These are phyloP conservation scores for Pelargonium nanum DNA, from an alignment of 345 rosid species.

Conservation along the genomic window DNA sequence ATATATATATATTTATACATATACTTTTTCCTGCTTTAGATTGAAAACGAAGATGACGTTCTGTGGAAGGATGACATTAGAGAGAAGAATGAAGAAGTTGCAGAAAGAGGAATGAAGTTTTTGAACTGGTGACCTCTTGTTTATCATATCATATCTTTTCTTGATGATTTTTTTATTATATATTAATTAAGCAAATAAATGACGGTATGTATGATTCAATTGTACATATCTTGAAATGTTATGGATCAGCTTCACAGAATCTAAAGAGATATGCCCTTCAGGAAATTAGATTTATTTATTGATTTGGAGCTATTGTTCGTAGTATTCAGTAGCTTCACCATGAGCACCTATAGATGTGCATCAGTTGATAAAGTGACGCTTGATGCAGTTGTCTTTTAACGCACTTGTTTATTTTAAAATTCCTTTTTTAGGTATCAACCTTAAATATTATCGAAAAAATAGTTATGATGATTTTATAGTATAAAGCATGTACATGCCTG, in stretches of 20 bases:
- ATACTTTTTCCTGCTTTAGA: constrained; percentile 21
- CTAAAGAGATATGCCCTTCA: not conserved
- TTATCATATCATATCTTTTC: not conserved
- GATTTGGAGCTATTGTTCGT: not conserved
- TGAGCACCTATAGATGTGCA: not conserved
- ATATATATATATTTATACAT: too few relatives aligned
- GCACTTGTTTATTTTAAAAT: too few relatives aligned
- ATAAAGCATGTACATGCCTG: too few relatives aligned
- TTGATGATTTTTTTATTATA: not conserved
- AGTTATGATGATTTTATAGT: too few relatives aligned
- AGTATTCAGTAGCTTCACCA: not conserved
- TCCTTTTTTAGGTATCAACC: too few relatives aligned
- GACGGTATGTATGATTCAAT: not conserved
- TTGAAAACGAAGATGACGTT: constrained; percentile 42
- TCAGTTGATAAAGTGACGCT: too few relatives aligned
- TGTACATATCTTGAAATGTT: not conserved
- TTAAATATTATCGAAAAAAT: too few relatives aligned
- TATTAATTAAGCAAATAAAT: constrained; percentile 1
- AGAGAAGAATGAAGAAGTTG: constrained; percentile 53
- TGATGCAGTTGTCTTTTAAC: not conserved
- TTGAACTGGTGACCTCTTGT: constrained; percentile 45
- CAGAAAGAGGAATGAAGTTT: constrained; percentile 59
- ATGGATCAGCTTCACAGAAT: not conserved
- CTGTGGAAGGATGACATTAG: constrained; percentile 48
- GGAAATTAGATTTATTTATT: not conserved